phyloP scores from a whole-genome alignment of 2,329 filamentous ascomycete species.

The Diplodia corticola region DNA sequence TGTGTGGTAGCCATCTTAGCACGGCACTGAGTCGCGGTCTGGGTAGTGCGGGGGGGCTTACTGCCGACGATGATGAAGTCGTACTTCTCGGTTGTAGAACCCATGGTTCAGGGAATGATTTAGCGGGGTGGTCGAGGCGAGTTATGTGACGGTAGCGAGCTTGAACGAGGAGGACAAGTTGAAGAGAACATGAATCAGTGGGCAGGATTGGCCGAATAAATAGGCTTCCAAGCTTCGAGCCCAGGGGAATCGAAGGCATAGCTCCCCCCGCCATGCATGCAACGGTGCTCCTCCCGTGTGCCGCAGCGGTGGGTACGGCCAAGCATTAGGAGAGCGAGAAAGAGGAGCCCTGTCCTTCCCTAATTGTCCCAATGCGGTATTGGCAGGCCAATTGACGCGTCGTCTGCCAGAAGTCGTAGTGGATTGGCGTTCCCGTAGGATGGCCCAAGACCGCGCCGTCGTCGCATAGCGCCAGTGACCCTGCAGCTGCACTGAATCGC shows the following conservation, averaged over 20 bases:
- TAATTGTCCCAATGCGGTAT: not conserved
- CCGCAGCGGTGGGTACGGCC: not conserved
- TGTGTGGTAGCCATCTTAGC: slow-evolving; percentile 28
- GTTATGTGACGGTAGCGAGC: not conserved
- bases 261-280: not conserved
- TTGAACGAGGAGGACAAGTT: not conserved
- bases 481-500: not conserved
- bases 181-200: not conserved
- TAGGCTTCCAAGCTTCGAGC: not conserved
- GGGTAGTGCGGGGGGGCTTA: slow-evolving; percentile 26
- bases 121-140: not conserved
- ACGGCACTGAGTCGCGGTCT: not conserved
- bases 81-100: slow-evolving; percentile 23
- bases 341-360: not conserved
- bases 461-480: not conserved
- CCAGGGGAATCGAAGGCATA: not conserved
- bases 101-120: not conserved
- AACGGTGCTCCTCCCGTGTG: not conserved
- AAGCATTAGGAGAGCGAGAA: not conserved
- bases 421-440: not conserved
- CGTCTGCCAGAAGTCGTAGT: not conserved
- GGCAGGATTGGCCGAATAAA: not conserved
- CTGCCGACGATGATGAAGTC: slow-evolving; percentile 48
- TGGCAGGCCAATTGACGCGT: not conserved
- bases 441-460: not conserved